Conservation (phyloP, 2,329 filamentous ascomycete species). For the Pestalotiopsis sp. region DNA sequence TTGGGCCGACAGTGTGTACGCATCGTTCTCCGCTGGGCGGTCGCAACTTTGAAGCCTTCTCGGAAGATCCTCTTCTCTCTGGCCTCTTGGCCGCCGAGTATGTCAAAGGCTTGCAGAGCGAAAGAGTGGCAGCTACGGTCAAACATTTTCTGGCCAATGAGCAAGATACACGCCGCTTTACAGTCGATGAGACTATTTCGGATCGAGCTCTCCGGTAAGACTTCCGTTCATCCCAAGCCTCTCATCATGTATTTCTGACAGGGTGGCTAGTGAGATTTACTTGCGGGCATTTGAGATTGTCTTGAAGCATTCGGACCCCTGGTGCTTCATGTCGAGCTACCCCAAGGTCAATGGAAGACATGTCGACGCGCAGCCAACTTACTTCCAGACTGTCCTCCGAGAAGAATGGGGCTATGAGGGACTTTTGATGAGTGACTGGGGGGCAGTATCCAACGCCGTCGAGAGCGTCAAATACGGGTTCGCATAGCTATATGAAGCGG, state of each 20-base stretch:
- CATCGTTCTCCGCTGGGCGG: constrained; percentile 64
- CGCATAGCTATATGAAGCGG: background rate
- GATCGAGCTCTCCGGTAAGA: background rate
- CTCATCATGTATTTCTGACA: constrained; percentile 44
- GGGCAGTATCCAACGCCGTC: background rate
- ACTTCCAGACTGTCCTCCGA: background rate
- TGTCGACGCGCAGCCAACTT: background rate
- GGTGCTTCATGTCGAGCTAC: constrained; percentile 62
- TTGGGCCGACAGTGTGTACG: constrained; percentile 65
- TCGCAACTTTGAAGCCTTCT: constrained; percentile 67
- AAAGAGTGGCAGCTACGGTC: constrained; percentile 32
- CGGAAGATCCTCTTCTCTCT: constrained; percentile 47
- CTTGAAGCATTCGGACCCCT: constrained; percentile 55
- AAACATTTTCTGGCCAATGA: constrained; percentile 47
- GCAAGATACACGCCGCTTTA: constrained; percentile 49
- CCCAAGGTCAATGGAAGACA: constrained; percentile 33
- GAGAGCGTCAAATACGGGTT: constrained; percentile 2
- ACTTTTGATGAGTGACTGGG: constrained; percentile 1
- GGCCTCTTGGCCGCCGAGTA: constrained; percentile 31
- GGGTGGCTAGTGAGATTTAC: constrained; percentile 60
- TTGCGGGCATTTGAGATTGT: constrained; percentile 66
- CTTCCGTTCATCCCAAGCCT: too few species aligned
- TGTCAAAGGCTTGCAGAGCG: constrained; percentile 34
- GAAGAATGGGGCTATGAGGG: constrained; percentile 3
- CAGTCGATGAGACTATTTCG: constrained; percentile 43